A percentile compares a stretch with the other conserved stretches of the same genome.
Evolutionary conservation across 2,329 filamentous ascomycete species (phyloP).

Genomic region (Lachnum nothofagi): DNA sequence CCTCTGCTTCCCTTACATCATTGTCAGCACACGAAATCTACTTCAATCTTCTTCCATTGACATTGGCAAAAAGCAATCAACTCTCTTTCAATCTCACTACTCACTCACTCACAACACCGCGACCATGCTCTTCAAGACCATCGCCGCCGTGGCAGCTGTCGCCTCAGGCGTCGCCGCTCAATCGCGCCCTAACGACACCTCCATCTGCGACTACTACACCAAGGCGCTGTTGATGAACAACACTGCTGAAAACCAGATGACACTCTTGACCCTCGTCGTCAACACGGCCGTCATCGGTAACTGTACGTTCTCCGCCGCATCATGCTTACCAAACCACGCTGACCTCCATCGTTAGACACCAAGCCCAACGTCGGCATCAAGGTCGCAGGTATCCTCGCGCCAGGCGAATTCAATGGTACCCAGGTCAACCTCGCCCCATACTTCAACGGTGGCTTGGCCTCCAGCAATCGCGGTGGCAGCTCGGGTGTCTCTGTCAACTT

Average conservation of each 20-base stretch:
- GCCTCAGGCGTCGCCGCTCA: conserved; percentile 32
- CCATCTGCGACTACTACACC: conserved; percentile 62
- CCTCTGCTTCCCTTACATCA: no score
- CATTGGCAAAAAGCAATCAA: no score
- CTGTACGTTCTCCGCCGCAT: conserved; percentile 36
- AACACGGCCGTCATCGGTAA: conserved; percentile 63
- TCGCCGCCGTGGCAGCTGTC: conserved; percentile 14
- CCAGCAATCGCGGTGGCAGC: conserved; percentile 47
- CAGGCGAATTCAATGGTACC: conserved; percentile 44
- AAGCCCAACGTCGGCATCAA: conserved; percentile 46
- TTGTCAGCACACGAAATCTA: no score
- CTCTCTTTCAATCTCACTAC: background rate
- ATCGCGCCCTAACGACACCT: conserved; percentile 43
- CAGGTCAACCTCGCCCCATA: conserved; percentile 55
- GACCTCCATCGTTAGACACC: conserved; percentile 40
- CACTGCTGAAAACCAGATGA: conserved; percentile 53
- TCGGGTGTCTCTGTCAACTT: conserved; percentile 51
- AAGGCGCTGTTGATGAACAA: conserved; percentile 54
- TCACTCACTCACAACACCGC: conserved; percentile 5
- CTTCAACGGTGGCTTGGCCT: conserved; percentile 51
- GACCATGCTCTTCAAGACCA: conserved; percentile 25
- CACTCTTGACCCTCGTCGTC: conserved; percentile 51
- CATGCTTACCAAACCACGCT: background rate
- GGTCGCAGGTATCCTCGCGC: conserved; percentile 54
- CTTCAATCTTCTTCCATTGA: no score